Base-by-base conservation (phyloP, 2,329 filamentous ascomycete species). In the Lachnellula occidentalis region DNA sequence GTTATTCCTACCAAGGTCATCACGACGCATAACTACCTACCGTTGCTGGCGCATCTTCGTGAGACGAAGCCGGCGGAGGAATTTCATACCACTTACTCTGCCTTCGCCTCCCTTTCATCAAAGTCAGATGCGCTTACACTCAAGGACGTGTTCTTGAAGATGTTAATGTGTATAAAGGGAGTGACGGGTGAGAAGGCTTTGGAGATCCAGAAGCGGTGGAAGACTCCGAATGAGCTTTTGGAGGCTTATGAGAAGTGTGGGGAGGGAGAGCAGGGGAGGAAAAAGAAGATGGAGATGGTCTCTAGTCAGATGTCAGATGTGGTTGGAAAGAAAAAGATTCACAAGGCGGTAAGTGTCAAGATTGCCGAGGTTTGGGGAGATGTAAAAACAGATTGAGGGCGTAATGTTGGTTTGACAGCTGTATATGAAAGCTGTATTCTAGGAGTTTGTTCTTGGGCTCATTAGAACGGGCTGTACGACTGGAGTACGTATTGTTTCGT, bases 161-260 rank as follows among this genome's bases (percentile, higher is more conserved):
- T 94, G 88, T 77, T 94, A 47, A 91, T 94, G 88, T 90, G 86
- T 59, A 89, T 81, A 1, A 80, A 80, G 52, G 87, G 87, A 1
- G 76, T 94, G 12, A 88, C 86, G 1, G 87, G 86, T 3, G 88
- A 92, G 62, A 89, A 88, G 64, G 89, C 89, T 0, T 70, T 92
- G 5, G 88, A 90, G 70, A 90, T 94, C 12, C 88, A 92, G 66
- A 84, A 82, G 61, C 73, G 77, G n/a, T 94, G 88, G 87, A 81
- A 78, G 60, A 92, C 88, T 2, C 89, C 89, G 0, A 75, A 80
- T 55, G 81, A 82, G 1, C 81, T 94, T 49, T 73, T 89, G n/a
- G 80, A 85, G 64, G 88, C 87, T 0, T 91, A 82, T 64, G 79
- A 83, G 61, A 70, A 69, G 1, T 80, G 82, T 48, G 79, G 76